These are phyloP conservation scores for Pythium dissotocum DNA, from an alignment of 352 stramenopile species.

Conservation along the genomic window DNA sequence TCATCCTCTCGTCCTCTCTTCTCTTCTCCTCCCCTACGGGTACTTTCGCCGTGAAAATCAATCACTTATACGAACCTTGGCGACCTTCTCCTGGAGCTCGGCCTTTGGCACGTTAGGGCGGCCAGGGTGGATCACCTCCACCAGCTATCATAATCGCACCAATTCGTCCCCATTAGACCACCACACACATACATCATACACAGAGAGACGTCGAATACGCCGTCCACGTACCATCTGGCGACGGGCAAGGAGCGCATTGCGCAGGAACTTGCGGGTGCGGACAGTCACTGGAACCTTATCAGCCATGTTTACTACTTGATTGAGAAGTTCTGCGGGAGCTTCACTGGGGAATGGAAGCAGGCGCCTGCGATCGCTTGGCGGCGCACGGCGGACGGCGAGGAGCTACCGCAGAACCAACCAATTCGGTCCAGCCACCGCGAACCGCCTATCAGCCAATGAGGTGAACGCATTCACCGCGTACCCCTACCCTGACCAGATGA, in stretches of 20 bases:
- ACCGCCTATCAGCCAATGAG: constrained; percentile 46
- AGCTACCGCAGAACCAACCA: constrained; percentile 75
- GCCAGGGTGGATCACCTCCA: constrained; percentile 98
- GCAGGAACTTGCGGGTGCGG: constrained; percentile 99
- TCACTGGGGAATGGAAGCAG: constrained; percentile 34
- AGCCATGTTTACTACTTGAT: constrained; percentile 86
- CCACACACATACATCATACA: neutral
- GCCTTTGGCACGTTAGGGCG: constrained; percentile 96
- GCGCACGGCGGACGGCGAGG: constrained; percentile 20
- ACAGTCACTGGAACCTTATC: constrained; percentile 96
- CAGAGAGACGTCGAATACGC: constrained; percentile 5
- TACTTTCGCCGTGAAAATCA: neutral
- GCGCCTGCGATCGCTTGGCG: constrained; percentile 2
- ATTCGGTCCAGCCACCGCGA: constrained; percentile 42
- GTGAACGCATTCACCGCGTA: neutral
- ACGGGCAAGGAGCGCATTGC: constrained; percentile 96
- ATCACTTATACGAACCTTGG: constrained; percentile 80
- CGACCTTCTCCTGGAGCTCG: constrained; percentile 97
- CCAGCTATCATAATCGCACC: constrained; percentile 58
- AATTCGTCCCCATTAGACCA: neutral
- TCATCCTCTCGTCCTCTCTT: constrained; percentile 1
- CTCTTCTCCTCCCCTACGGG: constrained; percentile 3
- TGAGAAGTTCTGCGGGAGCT: constrained; percentile 74
- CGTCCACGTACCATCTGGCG: constrained; percentile 94
- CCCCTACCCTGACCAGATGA: constrained; percentile 26